Conservation (phyloP, 2,329 filamentous ascomycete genomes). For the Colletotrichum gigasporum region DNA sequence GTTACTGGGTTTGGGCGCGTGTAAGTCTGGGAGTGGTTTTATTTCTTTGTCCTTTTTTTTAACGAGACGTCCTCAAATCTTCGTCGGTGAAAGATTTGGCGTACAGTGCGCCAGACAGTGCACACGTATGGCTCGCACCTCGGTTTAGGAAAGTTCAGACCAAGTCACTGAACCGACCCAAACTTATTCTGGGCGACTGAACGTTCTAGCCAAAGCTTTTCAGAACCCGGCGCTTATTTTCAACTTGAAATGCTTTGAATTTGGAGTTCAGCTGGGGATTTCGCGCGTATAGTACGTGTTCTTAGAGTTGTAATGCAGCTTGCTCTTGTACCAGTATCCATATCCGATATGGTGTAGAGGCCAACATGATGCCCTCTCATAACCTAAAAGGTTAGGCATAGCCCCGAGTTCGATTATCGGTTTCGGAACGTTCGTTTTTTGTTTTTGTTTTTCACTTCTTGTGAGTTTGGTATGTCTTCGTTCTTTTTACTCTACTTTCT, state of each 20-base stretch:
- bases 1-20: background rate
- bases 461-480: background rate
- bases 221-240: too few species aligned
- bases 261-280: too few species aligned
- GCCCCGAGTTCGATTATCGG: constrained; percentile 25
- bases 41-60: background rate
- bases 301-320: too few species aligned
- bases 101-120: background rate
- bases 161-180: background rate
- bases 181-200: background rate
- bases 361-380: constrained; percentile 28
- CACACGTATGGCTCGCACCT: background rate
- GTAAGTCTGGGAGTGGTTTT: background rate
- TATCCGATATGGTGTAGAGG: constrained; percentile 22
- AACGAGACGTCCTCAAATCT: background rate
- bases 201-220: too few species aligned
- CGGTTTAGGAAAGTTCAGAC: too few species aligned
- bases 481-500: background rate
- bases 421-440: constrained; percentile 1
- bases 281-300: too few species aligned
- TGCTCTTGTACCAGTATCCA: background rate
- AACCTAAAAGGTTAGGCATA: constrained; percentile 1
- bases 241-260: too few species aligned
- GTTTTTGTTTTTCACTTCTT: background rate
- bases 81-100: constrained; percentile 9